These are phyloP conservation scores for sunflower (Helianthus annuus) DNA, from an alignment of 129 eudicot species.

Conservation along the genomic window HanXRQr2.0-SUNRISE NC_035436.2:20285671-20286170, in stretches of 20 bases:
- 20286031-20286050: no score
- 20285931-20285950: no score
- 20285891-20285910: background rate
- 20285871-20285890: background rate
- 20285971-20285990: no score
- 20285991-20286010: no score
- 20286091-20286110: no score
- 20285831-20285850: slow-evolving; percentile 53
- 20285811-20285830: slow-evolving; percentile 65
- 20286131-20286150: no score
- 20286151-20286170: no score
- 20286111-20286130: no score
- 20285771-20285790: slow-evolving; percentile 77
- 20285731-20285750: slow-evolving; percentile 44
- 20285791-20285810: slow-evolving; percentile 51
- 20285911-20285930: background rate
- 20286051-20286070: no score
- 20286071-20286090: no score
- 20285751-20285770: slow-evolving; percentile 77
- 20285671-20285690: background rate
- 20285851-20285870: slow-evolving; percentile 43
- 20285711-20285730: slow-evolving; percentile 29
- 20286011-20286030: no score
- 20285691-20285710: background rate
- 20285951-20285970: no score